Base-by-base conservation (phyloP, 176 grass and related monocot species). In the Guadua angustifolia region DNA sequence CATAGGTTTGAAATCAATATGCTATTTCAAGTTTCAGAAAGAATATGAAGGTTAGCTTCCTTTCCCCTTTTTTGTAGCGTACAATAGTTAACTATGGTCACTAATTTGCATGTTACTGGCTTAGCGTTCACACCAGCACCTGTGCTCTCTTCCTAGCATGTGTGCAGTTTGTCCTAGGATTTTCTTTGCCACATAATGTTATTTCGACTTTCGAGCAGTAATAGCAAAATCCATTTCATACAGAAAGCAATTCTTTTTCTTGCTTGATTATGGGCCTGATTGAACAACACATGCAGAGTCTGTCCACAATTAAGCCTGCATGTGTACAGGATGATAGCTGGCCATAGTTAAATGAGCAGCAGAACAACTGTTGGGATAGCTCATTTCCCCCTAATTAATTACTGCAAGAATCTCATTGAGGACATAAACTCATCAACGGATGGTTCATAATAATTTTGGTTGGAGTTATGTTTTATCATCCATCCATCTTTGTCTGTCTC, bases 171-270 rank as follows among this genome's bases (percentile, higher is more conserved):
- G 24, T 35, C 56, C 55, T 79, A 62, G 56, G 19, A 14, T 71
- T 51, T 55, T 66, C 17, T 65, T 65, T 66, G 39, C 19, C 5
- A 13, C 10, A 22, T 88, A 52, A 3, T 63, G 69, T 14, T 66
- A 18, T 52, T 84, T 73, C 1, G 2, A 46, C 13, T 52, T 84
- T 73, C 1, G 1, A 46, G 21, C 53, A 36, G 6, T 38, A 40
- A 1, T 83, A 46, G 40, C 57, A 42, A 83, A 33, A 22, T 72
- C 51, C 39, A 47, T 79, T 21, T 73, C 38, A 19, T 75, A 51
- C 15, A 25, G 46, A 68, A 53, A 9, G 46, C 18, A 13, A 7
- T 29, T 52, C 5, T 64, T 73, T 73, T 73, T 1, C 26, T 49
- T 83, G 3, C 19, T 51, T 0, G 0, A 50, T 50, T 51, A 17